phyloP scores from a whole-genome alignment of 164 flowering plant species.

The Pachysandra terminalis region DNA sequence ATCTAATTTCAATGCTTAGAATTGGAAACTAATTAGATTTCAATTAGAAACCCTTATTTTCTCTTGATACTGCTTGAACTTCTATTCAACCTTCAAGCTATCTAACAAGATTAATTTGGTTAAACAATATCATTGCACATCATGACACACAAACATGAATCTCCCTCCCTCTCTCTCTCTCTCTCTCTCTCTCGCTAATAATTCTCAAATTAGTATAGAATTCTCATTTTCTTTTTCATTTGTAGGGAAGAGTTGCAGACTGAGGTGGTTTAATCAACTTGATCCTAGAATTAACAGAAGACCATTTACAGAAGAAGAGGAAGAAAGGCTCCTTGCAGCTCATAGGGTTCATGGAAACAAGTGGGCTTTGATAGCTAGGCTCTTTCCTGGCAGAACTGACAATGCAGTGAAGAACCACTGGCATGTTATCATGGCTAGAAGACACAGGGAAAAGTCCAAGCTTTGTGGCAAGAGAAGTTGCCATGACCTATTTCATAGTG shows the following conservation, averaged over 20 bases:
- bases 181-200: not conserved
- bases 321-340: constrained; percentile 64
- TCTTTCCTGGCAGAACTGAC: constrained; percentile 84
- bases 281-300: constrained; percentile 83
- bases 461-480: constrained; percentile 39
- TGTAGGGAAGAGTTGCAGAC: constrained; percentile 84
- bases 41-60: not conserved
- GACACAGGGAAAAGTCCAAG: constrained; percentile 61
- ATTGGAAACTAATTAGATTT: not conserved
- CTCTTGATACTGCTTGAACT: not conserved
- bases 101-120: not conserved
- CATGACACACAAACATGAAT: not conserved
- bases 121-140: not conserved
- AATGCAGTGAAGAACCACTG: constrained; percentile 92
- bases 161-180: not conserved
- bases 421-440: constrained; percentile 90
- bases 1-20: not conserved
- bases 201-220: constrained; percentile 3
- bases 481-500: constrained; percentile 21
- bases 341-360: constrained; percentile 79
- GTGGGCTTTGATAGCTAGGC: constrained; percentile 78
- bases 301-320: constrained; percentile 81
- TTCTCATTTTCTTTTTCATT: not conserved
- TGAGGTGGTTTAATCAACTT: constrained; percentile 91
- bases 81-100: not conserved